A percentile compares a stretch with the other conserved stretches of the same genome.
Conservation (phyloP, 2,329 filamentous ascomycete genomes). For the Arthrobotrys sphaeroides region DNA sequence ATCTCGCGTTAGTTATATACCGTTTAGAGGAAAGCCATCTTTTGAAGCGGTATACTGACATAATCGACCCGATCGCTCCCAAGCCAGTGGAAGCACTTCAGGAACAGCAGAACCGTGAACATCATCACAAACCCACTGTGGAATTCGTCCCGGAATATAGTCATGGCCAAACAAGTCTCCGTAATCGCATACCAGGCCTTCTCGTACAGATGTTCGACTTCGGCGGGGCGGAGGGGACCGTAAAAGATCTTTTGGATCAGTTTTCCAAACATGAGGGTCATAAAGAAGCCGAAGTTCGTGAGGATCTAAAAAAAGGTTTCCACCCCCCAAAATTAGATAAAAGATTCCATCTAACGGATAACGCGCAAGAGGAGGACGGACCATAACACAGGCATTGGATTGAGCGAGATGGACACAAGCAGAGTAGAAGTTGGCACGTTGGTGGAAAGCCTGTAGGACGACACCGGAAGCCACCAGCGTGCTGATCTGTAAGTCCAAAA, state of each 20-base stretch:
- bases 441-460: conserved; percentile 88
- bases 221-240: conserved; percentile 86
- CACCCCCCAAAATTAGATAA: neutral
- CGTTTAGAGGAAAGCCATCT: neutral
- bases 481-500: conserved; percentile 70
- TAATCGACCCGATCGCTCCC: conserved; percentile 93
- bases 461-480: conserved; percentile 84
- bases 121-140: conserved; percentile 95
- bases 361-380: conserved; percentile 62
- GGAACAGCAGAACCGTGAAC: conserved; percentile 90
- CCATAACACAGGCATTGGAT: conserved; percentile 93
- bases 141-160: conserved; percentile 94
- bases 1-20: neutral
- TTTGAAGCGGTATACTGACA: conserved; percentile 62
- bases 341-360: neutral
- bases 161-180: conserved; percentile 97
- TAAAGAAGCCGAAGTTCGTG: conserved; percentile 85
- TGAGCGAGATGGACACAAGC: conserved; percentile 96
- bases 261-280: conserved; percentile 83
- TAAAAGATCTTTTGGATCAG: conserved; percentile 89
- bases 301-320: conserved; percentile 71
- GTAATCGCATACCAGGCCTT: conserved; percentile 98
- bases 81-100: conserved; percentile 99
- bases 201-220: conserved; percentile 96
- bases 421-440: conserved; percentile 97